Conservation (phyloP, 108 stramenopile genomes). For the Epithemia pelagica region DNA sequence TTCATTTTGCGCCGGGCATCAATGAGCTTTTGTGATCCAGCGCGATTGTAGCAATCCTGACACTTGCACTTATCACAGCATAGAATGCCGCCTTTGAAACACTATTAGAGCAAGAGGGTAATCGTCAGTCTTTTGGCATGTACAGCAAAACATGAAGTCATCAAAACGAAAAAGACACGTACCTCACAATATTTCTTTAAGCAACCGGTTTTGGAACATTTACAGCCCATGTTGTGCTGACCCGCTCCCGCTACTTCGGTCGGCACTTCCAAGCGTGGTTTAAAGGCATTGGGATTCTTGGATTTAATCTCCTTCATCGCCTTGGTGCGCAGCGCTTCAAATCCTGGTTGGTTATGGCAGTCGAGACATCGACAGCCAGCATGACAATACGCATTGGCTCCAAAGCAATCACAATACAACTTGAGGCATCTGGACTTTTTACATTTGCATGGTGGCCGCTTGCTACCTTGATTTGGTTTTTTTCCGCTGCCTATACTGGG, state of each 20-base stretch:
- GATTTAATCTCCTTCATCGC: slow-evolving; percentile 81
- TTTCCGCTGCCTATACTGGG: slow-evolving; percentile 3
- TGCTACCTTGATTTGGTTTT: slow-evolving; percentile 23
- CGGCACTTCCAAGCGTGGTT: slow-evolving; percentile 38
- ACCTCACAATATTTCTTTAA: slow-evolving; percentile 98
- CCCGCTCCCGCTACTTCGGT: slow-evolving; percentile 20
- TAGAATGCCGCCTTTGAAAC: slow-evolving; percentile 87
- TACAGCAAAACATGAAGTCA: neutral
- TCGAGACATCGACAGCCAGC: slow-evolving; percentile 87
- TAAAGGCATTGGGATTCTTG: slow-evolving; percentile 84
- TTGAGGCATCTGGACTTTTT: slow-evolving; percentile 94
- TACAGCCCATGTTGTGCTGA: slow-evolving; percentile 85
- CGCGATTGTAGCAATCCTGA: slow-evolving; percentile 78
- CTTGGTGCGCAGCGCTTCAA: slow-evolving; percentile 66
- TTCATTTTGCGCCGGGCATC: slow-evolving; percentile 82
- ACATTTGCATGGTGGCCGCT: slow-evolving; percentile 53
- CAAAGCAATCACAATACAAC: slow-evolving; percentile 93
- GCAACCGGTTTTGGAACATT: slow-evolving; percentile 90
- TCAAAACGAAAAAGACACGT: too few species aligned
- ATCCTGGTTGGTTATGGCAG: slow-evolving; percentile 70
- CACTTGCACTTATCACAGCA: slow-evolving; percentile 96
- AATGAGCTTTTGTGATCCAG: slow-evolving; percentile 68
- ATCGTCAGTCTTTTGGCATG: neutral
- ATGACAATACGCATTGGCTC: slow-evolving; percentile 68
- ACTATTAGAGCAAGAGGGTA: slow-evolving; percentile 38